Base-by-base conservation (phyloP, 495 filamentous ascomycete species). In the Aspergillus affinis region DNA sequence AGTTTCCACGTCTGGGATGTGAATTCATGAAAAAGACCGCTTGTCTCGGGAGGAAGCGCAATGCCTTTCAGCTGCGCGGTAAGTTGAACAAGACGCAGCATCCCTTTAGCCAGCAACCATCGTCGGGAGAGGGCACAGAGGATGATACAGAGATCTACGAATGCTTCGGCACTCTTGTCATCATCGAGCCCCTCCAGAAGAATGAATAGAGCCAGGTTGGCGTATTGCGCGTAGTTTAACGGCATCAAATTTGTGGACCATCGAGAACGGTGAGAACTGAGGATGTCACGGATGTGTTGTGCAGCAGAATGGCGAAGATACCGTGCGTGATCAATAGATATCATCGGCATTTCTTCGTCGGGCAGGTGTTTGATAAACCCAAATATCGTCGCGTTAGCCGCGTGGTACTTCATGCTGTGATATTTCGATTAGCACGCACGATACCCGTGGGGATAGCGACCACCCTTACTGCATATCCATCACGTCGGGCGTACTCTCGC, bases 121-220 rank as follows among this genome's bases (percentile, higher is more conserved):
- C 65, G 65, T 5, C 65, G 62, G 3, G 61, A 60, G n/a, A 61
- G 48, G 2, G 68, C 50, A 3, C 57, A 57, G n/a, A 62, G 56
- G 7, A 55, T 23, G 26, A 65, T 58, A 18, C 51, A 29, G 6
- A 58, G 51, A 9, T 66, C 59, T 12, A 59, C 32, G 44, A 70
- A 70, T 0, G 63, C 57, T 12, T 56, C 13, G 21, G 48, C n/a
- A 48, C 59, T 59, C 8, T 59, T 36, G 7, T 47, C 51, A 10
- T 61, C 47, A 17, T 57, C 47, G 6, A 70, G 63, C 15, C 54
- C 59, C n/a, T 65, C 65, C 2, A 70, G 58, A 4, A 70, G 44
- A 4, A 59, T 61, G 41, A 65, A 66, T 2, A 66, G 27, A 4
- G 59, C 48, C 0, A 68, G 47, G 3, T 59, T 56, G 2, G 36